These are phyloP conservation scores for Cantharellus cinnabarinus DNA, from an alignment of 768 basidiomycete genomes.

Conservation along the genomic window DNA sequence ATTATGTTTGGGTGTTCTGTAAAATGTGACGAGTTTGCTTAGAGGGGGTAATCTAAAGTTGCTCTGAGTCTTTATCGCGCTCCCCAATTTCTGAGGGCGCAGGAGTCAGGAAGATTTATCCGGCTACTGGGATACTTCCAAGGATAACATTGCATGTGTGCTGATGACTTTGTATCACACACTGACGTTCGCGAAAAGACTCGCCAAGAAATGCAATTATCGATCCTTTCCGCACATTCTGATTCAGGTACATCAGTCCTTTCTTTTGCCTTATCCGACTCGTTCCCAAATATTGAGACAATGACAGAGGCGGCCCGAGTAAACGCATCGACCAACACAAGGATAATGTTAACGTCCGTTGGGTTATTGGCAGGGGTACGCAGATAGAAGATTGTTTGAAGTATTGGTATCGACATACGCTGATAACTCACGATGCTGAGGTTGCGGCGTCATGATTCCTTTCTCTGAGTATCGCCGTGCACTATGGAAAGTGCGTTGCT, in stretches of 20 bases:
- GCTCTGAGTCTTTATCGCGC: slow-evolving; percentile 13
- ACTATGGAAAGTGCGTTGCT: no score
- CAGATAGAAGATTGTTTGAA: no score
- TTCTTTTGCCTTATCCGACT: background rate
- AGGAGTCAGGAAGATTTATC: background rate
- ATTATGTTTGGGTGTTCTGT: slow-evolving; percentile 81
- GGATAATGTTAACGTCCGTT: slow-evolving; percentile 39
- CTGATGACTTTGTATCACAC: slow-evolving; percentile 28
- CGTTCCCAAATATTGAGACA: background rate
- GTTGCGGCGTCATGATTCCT: no score
- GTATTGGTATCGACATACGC: no score
- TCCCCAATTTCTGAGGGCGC: background rate
- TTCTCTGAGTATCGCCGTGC: no score
- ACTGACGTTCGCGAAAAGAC: slow-evolving; percentile 79
- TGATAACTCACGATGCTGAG: no score
- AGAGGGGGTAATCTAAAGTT: slow-evolving; percentile 53
- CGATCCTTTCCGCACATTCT: slow-evolving; percentile 29
- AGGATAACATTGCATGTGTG: slow-evolving; percentile 5
- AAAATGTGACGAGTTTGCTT: slow-evolving; percentile 56
- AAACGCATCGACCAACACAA: slow-evolving; percentile 80
- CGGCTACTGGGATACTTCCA: no score
- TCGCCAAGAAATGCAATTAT: slow-evolving; percentile 74
- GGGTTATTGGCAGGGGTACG: slow-evolving; percentile 34
- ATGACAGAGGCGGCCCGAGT: slow-evolving; percentile 34
- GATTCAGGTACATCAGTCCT: slow-evolving; percentile 10